phyloP scores from a whole-genome alignment of 345 rosid genomes.

The Stellera chamaejasme region DNA sequence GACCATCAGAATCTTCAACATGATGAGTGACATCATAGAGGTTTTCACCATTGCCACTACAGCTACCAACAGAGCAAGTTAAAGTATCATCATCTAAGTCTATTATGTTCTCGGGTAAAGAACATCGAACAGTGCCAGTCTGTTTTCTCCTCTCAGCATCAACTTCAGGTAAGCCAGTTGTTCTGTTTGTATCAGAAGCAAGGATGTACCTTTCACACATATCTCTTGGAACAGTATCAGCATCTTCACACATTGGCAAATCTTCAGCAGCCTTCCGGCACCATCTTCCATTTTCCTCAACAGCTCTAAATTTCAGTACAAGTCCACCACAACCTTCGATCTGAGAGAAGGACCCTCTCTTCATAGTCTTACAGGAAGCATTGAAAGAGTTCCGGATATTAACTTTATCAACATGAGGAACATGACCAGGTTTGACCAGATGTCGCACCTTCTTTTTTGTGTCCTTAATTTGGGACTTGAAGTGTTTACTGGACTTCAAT shows the following conservation, averaged over 20 bases:
- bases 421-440: conserved; percentile 14
- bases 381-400: conserved; percentile 24
- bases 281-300: conserved; percentile 20
- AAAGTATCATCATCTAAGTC: too few relatives aligned
- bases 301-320: conserved; percentile 25
- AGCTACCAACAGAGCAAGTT: too few relatives aligned
- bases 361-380: conserved; percentile 24
- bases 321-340: conserved; percentile 19
- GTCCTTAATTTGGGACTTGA: conserved; percentile 20
- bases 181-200: conserved; percentile 16
- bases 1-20: conserved; percentile 9
- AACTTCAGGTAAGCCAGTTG: not conserved
- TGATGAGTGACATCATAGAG: too few relatives aligned
- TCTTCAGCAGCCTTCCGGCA: conserved; percentile 15
- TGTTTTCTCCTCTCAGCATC: too few relatives aligned
- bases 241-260: conserved; percentile 23
- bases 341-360: conserved; percentile 28
- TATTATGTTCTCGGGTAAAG: too few relatives aligned
- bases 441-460: conserved; percentile 14
- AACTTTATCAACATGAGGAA: conserved; percentile 22
- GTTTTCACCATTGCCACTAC: too few relatives aligned
- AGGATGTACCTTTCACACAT: conserved; percentile 23
- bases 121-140: too few relatives aligned
- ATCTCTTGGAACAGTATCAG: conserved; percentile 29
- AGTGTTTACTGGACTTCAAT: conserved; percentile 23